phyloP scores from a whole-genome alignment of 495 filamentous ascomycete species.

The Glutinoglossum americanum region DNA sequence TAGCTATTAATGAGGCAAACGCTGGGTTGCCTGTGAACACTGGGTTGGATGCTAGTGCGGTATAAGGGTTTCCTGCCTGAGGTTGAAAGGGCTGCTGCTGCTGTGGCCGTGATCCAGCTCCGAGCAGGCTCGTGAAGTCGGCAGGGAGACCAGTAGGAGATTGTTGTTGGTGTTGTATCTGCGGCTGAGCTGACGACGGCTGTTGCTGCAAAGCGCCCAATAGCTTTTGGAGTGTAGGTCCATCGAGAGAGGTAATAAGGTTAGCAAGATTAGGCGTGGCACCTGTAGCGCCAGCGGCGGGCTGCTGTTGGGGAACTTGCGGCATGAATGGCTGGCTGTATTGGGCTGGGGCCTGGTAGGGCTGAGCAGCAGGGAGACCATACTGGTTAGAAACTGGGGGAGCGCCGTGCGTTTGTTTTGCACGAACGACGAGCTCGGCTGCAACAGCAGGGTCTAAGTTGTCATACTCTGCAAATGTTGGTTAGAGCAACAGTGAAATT shows the following conservation, averaged over 20 bases:
- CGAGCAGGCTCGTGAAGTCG: constrained; percentile 39
- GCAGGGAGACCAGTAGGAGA: constrained; percentile 20
- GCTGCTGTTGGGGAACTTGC: constrained; percentile 8
- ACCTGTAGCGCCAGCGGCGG: constrained; percentile 10
- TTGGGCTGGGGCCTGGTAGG: constrained; percentile 6
- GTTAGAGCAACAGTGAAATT: constrained; percentile 5
- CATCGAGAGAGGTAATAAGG: constrained; percentile 43
- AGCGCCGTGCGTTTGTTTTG: constrained; percentile 37
- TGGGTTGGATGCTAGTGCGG: constrained; percentile 7
- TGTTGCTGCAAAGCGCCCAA: constrained; percentile 34
- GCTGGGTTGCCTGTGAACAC: constrained; percentile 14
- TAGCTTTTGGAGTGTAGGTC: constrained; percentile 48
- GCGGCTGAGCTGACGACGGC: constrained; percentile 12
- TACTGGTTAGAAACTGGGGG: constrained; percentile 23
- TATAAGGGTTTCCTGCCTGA: constrained; percentile 4
- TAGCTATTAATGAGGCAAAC: constrained; percentile 22
- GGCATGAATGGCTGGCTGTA: constrained; percentile 10
- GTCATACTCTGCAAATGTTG: constrained; percentile 38
- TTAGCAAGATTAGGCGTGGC: constrained; percentile 28
- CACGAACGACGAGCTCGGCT: constrained; percentile 56
- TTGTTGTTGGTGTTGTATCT: constrained; percentile 23
- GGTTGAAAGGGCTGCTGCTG: not conserved
- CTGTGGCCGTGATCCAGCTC: constrained; percentile 8
- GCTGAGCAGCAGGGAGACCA: constrained; percentile 15
- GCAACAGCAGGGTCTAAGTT: constrained; percentile 55